Evolutionary conservation across 208 protist genomes (phyloP), one percentile per base, ranked within the genome.

Genomic region (Naegleria gruberi): DNA sequence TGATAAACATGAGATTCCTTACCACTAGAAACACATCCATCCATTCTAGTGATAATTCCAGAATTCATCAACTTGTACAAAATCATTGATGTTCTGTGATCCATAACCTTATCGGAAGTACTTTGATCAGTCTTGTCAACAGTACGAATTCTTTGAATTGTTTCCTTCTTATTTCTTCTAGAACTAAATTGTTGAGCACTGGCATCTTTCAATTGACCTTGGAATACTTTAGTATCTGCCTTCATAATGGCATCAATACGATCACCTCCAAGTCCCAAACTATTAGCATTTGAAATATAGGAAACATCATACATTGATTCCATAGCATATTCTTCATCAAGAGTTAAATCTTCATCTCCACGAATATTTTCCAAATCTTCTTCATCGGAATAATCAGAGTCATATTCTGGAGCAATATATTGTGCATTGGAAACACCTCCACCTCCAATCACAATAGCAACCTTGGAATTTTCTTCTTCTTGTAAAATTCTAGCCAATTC

Each of bases 1-100:
- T 83, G 77, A 44, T n/a, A 83, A 26, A 83, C 77, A 44, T 44
- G n/a, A 37, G 77, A 41, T 83, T 83, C 77, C 15, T 83, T 83
- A n/a, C 77, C 77, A 5, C 37, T 83, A 26, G 37, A 44, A 26
- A 83, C n/a, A 1, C 37, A 44, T 44, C 77, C 77, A 44, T 41
- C 23, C n/a, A 83, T 44, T 43, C 44, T 6, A 44, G 8, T 41
- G 8, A 83, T 12, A 44, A 83, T 83, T 19, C 77, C 65, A 30
- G 17, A 37, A 23, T 83, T 83, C 8, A 44, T 83, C 8, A 83
- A 23, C 15, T 83, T 83, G 37, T 44, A 83, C 5, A 83, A 23
- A 44, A 44, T 44, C 40, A 83, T 30, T 15, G 8, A 10, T 7
- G 77, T 83, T 83, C 77, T 83, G 17, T 83, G 77, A 83, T 83